These are phyloP conservation scores for Anisodus acutangulus DNA, from an alignment of 257 asterid species.

Conservation along the genomic window DNA sequence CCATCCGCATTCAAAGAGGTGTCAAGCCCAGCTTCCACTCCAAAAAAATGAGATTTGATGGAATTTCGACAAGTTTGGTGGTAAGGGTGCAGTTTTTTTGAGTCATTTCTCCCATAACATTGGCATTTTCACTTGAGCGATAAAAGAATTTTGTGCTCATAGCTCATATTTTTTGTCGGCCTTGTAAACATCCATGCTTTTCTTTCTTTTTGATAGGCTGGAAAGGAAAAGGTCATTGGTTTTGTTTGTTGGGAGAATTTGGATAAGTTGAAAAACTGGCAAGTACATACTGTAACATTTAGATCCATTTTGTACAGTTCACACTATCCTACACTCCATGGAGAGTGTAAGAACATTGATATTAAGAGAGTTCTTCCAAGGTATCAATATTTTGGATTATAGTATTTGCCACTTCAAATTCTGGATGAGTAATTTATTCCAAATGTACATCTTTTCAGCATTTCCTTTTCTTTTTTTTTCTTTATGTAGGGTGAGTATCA, in stretches of 20 bases:
- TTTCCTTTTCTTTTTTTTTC: background rate
- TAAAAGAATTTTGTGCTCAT: background rate
- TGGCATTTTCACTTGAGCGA: background rate
- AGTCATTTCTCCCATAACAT: background rate
- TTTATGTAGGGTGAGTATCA: background rate
- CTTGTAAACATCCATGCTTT: background rate
- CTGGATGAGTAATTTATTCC: background rate
- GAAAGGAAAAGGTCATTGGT: background rate
- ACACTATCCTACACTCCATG: background rate
- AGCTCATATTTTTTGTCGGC: background rate
- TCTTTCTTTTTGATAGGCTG: background rate
- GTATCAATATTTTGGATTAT: background rate
- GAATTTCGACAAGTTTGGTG: background rate
- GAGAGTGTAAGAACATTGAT: background rate
- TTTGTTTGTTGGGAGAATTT: background rate
- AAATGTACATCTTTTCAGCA: background rate
- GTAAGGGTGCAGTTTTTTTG: background rate
- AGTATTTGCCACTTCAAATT: background rate
- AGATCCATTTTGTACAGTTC: slow-evolving; percentile 2
- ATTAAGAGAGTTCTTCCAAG: background rate
- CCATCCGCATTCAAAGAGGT: slow-evolving; percentile 86
- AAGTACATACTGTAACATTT: background rate
- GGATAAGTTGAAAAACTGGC: background rate
- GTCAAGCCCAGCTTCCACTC: slow-evolving; percentile 56
- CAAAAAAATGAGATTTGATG: slow-evolving; percentile 37